Percentiles rank a stretch among this genome's conserved stretches.
These are phyloP conservation scores for Tieghemiomyces parasiticus DNA, from an alignment of 192 early-diverging fungal genomes.

Conservation along the genomic window DNA sequence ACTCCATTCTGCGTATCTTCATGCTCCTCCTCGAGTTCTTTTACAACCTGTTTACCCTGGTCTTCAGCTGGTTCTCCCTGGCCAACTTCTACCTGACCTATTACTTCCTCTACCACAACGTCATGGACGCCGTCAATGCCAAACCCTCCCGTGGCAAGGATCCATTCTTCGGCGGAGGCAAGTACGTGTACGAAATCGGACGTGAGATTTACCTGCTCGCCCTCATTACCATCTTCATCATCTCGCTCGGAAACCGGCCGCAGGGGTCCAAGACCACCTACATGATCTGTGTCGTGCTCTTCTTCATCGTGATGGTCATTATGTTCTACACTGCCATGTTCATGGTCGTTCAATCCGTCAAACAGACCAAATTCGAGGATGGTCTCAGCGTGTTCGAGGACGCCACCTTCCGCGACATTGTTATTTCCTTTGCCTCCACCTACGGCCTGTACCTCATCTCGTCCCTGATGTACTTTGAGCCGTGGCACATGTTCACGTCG, in stretches of 20 bases:
- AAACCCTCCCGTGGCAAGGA: conserved; percentile 20
- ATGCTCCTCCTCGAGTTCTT: conserved; percentile 61
- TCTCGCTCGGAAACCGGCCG: conserved; percentile 89
- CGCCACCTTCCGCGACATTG: conserved; percentile 55
- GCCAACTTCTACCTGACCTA: conserved; percentile 86
- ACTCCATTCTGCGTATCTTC: conserved; percentile 53
- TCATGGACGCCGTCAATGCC: conserved; percentile 14
- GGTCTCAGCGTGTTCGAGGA: conserved; percentile 27
- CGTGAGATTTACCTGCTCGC: conserved; percentile 66
- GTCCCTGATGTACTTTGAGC: conserved; percentile 70
- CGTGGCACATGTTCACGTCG: conserved; percentile 82
- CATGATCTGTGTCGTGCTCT: conserved; percentile 55
- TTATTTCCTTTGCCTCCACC: conserved; percentile 64
- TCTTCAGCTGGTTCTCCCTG: conserved; percentile 86
- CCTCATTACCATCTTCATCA: conserved; percentile 69
- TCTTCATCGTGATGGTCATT: conserved; percentile 74
- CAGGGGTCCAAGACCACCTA: conserved; percentile 78
- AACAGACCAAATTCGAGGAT: conserved; percentile 26
- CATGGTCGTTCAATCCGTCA: conserved; percentile 34
- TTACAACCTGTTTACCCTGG: conserved; percentile 65
- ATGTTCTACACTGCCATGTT: conserved; percentile 62
- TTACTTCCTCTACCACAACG: conserved; percentile 56
- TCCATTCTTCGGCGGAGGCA: conserved; percentile 45
- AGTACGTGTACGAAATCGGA: conserved; percentile 45
- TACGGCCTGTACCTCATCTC: conserved; percentile 71